A percentile compares a stretch with the other conserved stretches of the same genome.
These are phyloP conservation scores for peach (Prunus persica) DNA, from an alignment of 306 rosid species.

Conservation along the genomic window Prunus_persica_NCBIv2 NC_034015.1:19249001-19249500, in stretches of 20 bases:
- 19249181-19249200: slow-evolving; percentile 66
- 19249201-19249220: slow-evolving; percentile 74
- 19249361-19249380: not conserved
- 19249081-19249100: not conserved
- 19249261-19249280: slow-evolving; percentile 72
- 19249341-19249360: not conserved
- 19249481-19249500: slow-evolving; percentile 26
- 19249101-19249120: not conserved
- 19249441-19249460: slow-evolving; percentile 33
- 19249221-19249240: slow-evolving; percentile 68
- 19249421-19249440: slow-evolving; percentile 71
- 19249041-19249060: slow-evolving; percentile 64
- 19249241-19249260: slow-evolving; percentile 66
- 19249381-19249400: not conserved
- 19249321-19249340: not conserved
- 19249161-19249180: slow-evolving; percentile 54
- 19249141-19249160: slow-evolving; percentile 14
- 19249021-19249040: slow-evolving; percentile 58
- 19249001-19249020: slow-evolving; percentile 72
- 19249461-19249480: slow-evolving; percentile 22
- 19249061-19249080: slow-evolving; percentile 57
- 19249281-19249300: slow-evolving; percentile 64
- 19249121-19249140: slow-evolving; percentile 6
- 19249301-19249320: slow-evolving; percentile 44
- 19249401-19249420: slow-evolving; percentile 44